phyloP scores from a whole-genome alignment of 2,329 filamentous ascomycete species.

The Phoma sp. region DNA sequence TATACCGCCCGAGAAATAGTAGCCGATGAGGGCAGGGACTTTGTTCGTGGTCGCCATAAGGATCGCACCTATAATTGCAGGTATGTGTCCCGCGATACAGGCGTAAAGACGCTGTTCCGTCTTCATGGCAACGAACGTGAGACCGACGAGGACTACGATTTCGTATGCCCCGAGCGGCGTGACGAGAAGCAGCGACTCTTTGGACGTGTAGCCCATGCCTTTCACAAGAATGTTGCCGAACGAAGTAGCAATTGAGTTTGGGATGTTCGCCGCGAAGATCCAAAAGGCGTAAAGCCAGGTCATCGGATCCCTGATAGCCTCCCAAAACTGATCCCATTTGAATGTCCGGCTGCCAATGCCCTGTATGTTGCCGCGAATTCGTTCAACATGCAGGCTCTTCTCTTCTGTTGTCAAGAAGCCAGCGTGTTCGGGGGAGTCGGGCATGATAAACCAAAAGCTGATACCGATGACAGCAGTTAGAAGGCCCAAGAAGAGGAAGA shows the following conservation, averaged over 20 bases:
- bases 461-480: conserved; percentile 52
- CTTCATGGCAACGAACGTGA: conserved; percentile 48
- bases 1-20: conserved; percentile 47
- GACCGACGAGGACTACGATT: conserved; percentile 44
- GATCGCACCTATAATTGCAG: conserved; percentile 46
- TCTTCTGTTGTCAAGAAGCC: conserved; percentile 36
- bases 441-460: conserved; percentile 50
- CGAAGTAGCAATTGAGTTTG: conserved; percentile 47
- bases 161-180: conserved; percentile 49
- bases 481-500: conserved; percentile 47
- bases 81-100: conserved; percentile 47
- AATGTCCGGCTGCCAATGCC: conserved; percentile 45
- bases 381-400: conserved; percentile 40
- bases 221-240: conserved; percentile 49
- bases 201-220: conserved; percentile 45
- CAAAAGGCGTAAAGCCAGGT: conserved; percentile 47
- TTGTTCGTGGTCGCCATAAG: conserved; percentile 50
- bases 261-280: conserved; percentile 48
- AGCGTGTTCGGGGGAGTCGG: conserved; percentile 39
- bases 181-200: conserved; percentile 27
- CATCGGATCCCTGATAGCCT: conserved; percentile 44
- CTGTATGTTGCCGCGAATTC: conserved; percentile 46
- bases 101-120: conserved; percentile 32
- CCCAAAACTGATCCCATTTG: conserved; percentile 44
- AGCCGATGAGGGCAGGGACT: conserved; percentile 27